Percentiles rank a stretch among this genome's conserved stretches.
phyloP scores from a whole-genome alignment of 495 filamentous ascomycete species.

The Lasiosphaeria hispida region DNA sequence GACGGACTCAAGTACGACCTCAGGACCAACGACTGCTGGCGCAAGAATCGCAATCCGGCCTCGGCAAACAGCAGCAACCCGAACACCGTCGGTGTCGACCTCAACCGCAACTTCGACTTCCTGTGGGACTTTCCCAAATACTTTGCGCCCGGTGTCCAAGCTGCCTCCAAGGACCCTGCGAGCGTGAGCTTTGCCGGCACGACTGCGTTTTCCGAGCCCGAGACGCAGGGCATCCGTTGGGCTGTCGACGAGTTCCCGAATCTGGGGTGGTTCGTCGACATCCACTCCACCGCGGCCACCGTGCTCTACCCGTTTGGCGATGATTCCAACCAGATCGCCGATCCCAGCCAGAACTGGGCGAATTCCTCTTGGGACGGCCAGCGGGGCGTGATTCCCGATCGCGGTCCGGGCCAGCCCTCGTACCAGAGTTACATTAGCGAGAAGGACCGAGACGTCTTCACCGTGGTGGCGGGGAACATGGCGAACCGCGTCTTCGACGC shows the following conservation, averaged over 20 bases:
- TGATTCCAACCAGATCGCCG: slow-evolving; percentile 35
- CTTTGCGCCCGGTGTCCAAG: slow-evolving; percentile 29
- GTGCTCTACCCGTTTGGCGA: slow-evolving; percentile 43
- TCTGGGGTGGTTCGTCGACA: slow-evolving; percentile 43
- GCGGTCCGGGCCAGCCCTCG: slow-evolving; percentile 5
- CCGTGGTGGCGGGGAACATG: neutral
- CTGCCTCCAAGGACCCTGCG: slow-evolving; percentile 30
- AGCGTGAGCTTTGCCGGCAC: slow-evolving; percentile 34
- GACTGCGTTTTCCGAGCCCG: slow-evolving; percentile 35
- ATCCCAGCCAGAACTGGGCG: slow-evolving; percentile 34
- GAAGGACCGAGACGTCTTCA: neutral
- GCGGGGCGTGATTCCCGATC: slow-evolving; percentile 34
- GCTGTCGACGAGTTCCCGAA: slow-evolving; percentile 38
- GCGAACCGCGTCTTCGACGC: slow-evolving; percentile 15
- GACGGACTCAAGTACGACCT: slow-evolving; percentile 42
- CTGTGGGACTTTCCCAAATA: slow-evolving; percentile 35
- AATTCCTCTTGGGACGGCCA: slow-evolving; percentile 37
- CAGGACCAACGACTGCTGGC: slow-evolving; percentile 33
- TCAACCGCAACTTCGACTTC: slow-evolving; percentile 43
- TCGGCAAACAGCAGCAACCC: neutral
- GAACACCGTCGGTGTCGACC: slow-evolving; percentile 31
- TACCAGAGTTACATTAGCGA: slow-evolving; percentile 40
- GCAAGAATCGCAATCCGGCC: slow-evolving; percentile 40
- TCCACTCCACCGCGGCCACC: slow-evolving; percentile 40
- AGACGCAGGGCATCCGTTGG: slow-evolving; percentile 36